phyloP scores from a whole-genome alignment of 2,329 filamentous ascomycete species.

The Alternaria sp. region DNA sequence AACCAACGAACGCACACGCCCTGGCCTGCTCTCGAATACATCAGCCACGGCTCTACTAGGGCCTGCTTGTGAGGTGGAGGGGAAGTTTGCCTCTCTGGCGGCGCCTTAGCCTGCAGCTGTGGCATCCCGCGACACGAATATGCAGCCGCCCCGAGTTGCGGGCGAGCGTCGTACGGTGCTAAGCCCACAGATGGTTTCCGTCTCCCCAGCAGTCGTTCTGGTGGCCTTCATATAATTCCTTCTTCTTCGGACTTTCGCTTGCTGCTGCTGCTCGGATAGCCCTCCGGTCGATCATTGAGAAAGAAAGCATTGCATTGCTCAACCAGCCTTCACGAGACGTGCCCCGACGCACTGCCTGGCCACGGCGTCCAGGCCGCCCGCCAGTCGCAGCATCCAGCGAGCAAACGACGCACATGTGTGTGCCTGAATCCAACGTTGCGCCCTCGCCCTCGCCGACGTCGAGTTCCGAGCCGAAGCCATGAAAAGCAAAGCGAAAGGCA shows the following conservation, averaged over 20 bases:
- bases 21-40: slow-evolving; percentile 28
- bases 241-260: slow-evolving; percentile 12
- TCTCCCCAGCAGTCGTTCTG: slow-evolving; percentile 13
- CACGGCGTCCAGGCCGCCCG: slow-evolving; percentile 20
- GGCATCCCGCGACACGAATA: slow-evolving; percentile 33
- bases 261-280: slow-evolving; percentile 18
- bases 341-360: slow-evolving; percentile 26
- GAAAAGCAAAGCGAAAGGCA: slow-evolving; percentile 37
- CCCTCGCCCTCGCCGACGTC: slow-evolving; percentile 26
- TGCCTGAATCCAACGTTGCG: slow-evolving; percentile 18
- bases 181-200: slow-evolving; percentile 15
- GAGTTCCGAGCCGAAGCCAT: slow-evolving; percentile 34
- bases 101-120: slow-evolving; percentile 30
- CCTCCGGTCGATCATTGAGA: slow-evolving; percentile 23
- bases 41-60: slow-evolving; percentile 24
- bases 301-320: slow-evolving; percentile 10
- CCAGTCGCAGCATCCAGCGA: slow-evolving; percentile 16
- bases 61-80: slow-evolving; percentile 25
- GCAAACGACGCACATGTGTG: slow-evolving; percentile 20
- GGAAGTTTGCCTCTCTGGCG: slow-evolving; percentile 22
- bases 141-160: slow-evolving; percentile 29
- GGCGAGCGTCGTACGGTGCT: slow-evolving; percentile 22
- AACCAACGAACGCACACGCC: slow-evolving; percentile 23
- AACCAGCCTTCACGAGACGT: slow-evolving; percentile 15
- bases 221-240: slow-evolving; percentile 17